Conservation (phyloP, 164 flowering plant genomes). For the Santalum album region DNA sequence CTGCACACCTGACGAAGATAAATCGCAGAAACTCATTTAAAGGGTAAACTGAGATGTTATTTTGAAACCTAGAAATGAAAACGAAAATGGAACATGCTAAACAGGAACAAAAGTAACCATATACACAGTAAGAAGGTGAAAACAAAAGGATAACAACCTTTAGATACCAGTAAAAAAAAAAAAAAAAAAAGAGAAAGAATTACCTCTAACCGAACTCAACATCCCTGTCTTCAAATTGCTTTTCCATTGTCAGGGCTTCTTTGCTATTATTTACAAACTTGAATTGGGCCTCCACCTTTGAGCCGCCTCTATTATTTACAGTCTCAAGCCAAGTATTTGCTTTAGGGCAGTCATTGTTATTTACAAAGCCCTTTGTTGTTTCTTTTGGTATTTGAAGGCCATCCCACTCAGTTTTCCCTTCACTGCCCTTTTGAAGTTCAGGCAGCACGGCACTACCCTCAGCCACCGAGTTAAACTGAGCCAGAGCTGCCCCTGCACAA, state of each 20-base stretch:
- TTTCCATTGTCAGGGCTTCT: constrained; percentile 28
- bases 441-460: constrained; percentile 21
- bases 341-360: constrained; percentile 25
- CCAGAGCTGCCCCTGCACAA: constrained; percentile 25
- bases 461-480: constrained; percentile 22
- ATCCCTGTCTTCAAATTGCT: constrained; percentile 27
- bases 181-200: neutral
- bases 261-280: constrained; percentile 43
- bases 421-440: constrained; percentile 18
- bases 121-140: neutral
- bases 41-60: no score
- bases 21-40: neutral
- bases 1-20: constrained; percentile 17
- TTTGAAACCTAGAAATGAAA: no score
- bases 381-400: constrained; percentile 19
- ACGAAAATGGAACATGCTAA: no score
- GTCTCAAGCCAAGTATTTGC: constrained; percentile 23
- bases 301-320: constrained; percentile 50
- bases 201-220: constrained; percentile 44
- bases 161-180: no score
- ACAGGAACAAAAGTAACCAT: no score
- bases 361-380: constrained; percentile 38
- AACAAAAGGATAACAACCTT: neutral
- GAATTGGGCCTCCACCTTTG: constrained; percentile 23
- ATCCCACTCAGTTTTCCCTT: constrained; percentile 24